phyloP scores from a whole-genome alignment of 345 rosid genomes.

The Eucalyptus globulus region DNA sequence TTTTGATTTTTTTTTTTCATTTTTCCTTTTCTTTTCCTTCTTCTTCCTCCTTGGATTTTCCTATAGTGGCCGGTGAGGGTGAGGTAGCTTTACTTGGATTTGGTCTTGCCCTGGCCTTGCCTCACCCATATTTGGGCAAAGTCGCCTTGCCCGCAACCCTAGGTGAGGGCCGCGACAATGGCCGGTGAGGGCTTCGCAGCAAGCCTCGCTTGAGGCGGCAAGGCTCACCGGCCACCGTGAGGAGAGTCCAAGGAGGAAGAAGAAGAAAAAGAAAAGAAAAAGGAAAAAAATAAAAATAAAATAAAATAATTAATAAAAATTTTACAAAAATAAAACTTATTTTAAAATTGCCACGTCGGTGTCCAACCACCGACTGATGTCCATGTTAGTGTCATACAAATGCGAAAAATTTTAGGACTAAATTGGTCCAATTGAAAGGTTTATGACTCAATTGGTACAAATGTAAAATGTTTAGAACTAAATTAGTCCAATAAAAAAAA shows the following conservation, averaged over 20 bases:
- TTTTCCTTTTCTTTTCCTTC: too few species aligned
- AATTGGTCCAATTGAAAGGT: too few species aligned
- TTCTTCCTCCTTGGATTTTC: too few species aligned
- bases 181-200: rapidly evolving
- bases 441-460: rapidly evolving
- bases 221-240: rapidly evolving
- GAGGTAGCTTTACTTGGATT: rapidly evolving
- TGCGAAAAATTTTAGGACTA: too few species aligned
- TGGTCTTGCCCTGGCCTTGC: rapidly evolving
- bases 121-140: rapidly evolving
- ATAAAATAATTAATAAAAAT: rapidly evolving
- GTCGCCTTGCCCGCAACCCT: rapidly evolving
- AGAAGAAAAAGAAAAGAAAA: too few species aligned
- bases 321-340: too few species aligned
- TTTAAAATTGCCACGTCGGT: rapidly evolving
- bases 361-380: rapidly evolving
- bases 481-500: rapidly evolving
- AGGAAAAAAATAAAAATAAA: too few species aligned
- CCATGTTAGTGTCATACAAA: too few species aligned
- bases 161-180: rapidly evolving
- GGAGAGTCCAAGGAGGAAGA: too few species aligned
- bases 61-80: rapidly evolving
- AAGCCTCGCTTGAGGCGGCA: too few species aligned
- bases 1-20: rapidly evolving
- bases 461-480: too few species aligned